Base-by-base conservation (phyloP, 441 rosid genomes). In the Populus hybrid region DNA sequence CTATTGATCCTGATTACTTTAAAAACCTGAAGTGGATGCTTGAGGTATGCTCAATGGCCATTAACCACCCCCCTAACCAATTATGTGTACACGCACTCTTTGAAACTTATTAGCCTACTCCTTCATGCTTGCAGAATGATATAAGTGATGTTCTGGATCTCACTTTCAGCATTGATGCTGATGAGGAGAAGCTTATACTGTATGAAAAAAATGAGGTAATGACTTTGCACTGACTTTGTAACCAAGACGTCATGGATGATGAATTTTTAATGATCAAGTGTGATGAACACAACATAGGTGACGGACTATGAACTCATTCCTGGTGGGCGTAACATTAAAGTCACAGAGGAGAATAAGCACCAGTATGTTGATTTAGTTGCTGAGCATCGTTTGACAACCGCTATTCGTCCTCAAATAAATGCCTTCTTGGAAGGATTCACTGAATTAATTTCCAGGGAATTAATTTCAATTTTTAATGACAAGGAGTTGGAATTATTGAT, bases 91-190 rank as follows among this genome's bases (percentile, higher is more conserved):
- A 16, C 35, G 64, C 18, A 38, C 20, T 38, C 57, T 70, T 9
- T 16, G 7, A 50, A 69, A 32, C 70, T 76, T 57, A 59, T 73
- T 35, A 10, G 76, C n/a, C 38, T 73, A 12, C 20, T 50, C 54
- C 35, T 79, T 79, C 73, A 40, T 73, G 79, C 74, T 76, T 81
- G 85, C 96, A 95, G 99, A 90, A 95, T 86, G 98, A 92, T 84
- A 89, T 86, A 71, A 93, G 89, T 64, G 99, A 93, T 77, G 89
- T 87, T 71, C 87, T 83, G 54, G 94, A 89, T 86, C 96, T 92
- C 75, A 95, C 99, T 70, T 95, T 95, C 84, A 95, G 98, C 86
- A 89, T 95, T 57, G 99, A 95, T 68, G 99, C 99, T 70, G 99
- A 95, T 81, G 99, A 95, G 87, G 99, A 95, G 87, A 90, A 95